Evolutionary conservation across 2,329 filamentous ascomycete genomes (phyloP).

Genomic region (Thermoascus crustaceus): DNA sequence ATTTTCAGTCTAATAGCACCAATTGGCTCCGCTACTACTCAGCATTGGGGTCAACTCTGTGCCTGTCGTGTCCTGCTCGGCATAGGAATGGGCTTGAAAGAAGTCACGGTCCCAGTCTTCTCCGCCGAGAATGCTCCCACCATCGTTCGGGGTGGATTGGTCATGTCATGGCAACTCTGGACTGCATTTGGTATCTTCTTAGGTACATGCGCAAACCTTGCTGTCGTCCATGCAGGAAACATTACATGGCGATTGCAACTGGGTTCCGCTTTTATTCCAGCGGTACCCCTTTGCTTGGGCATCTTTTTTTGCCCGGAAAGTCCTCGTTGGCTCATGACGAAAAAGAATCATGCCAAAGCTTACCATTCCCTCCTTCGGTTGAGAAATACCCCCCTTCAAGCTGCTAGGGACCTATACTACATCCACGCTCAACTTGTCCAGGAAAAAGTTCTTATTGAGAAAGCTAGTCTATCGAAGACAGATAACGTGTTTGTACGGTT

Average conservation of each 20-base stretch:
- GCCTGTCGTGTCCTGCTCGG: slow-evolving; percentile 51
- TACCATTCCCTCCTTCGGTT: slow-evolving; percentile 51
- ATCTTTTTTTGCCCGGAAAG: slow-evolving; percentile 58
- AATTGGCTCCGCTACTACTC: slow-evolving; percentile 56
- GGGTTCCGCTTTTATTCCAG: slow-evolving; percentile 57
- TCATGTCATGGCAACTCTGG: slow-evolving; percentile 49
- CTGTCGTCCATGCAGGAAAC: slow-evolving; percentile 49
- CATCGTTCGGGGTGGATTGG: slow-evolving; percentile 47
- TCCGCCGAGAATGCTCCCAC: slow-evolving; percentile 50
- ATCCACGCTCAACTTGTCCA: slow-evolving; percentile 48
- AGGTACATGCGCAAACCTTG: slow-evolving; percentile 58
- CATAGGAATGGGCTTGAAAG: slow-evolving; percentile 55
- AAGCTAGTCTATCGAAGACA: slow-evolving; percentile 33
- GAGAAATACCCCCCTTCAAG: slow-evolving; percentile 52
- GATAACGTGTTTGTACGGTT: slow-evolving; percentile 58
- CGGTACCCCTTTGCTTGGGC: slow-evolving; percentile 50
- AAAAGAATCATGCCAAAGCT: slow-evolving; percentile 53
- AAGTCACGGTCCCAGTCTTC: slow-evolving; percentile 48
- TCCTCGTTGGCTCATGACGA: slow-evolving; percentile 60
- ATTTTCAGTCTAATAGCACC: slow-evolving; percentile 60
- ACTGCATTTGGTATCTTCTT: slow-evolving; percentile 58
- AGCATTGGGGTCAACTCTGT: slow-evolving; percentile 52
- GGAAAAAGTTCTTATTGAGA: too few relatives aligned
- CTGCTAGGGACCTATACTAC: slow-evolving; percentile 55
- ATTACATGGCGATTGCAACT: slow-evolving; percentile 58